Evolutionary conservation across 1,284 basidiomycete species (phyloP).

Genomic region (Laetiporus sulphureus): DNA sequence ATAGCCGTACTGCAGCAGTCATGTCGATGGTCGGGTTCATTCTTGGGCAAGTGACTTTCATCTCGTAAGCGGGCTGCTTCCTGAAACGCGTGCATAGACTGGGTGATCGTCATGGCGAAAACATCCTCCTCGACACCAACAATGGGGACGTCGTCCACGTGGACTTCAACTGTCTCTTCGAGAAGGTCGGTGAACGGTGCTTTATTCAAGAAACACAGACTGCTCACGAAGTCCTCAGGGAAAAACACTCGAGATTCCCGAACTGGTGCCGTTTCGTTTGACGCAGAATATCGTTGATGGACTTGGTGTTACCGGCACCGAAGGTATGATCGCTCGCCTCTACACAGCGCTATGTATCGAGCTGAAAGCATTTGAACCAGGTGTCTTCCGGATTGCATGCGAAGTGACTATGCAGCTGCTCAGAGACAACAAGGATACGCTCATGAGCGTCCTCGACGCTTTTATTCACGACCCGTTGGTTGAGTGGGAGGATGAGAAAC

Average conservation of each 20-base stretch:
- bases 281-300: constrained; percentile 95
- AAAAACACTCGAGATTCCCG: constrained; percentile 84
- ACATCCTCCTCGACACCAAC: constrained; percentile 88
- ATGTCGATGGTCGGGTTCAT: constrained; percentile 99
- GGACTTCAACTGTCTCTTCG: constrained; percentile 98
- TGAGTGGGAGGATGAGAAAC: constrained; percentile 86
- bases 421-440: constrained; percentile 86
- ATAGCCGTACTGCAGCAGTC: constrained; percentile 88
- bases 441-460: constrained; percentile 96
- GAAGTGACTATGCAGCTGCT: constrained; percentile 90
- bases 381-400: constrained; percentile 88
- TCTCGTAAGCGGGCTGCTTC: not conserved
- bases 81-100: constrained; percentile 46
- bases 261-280: constrained; percentile 92
- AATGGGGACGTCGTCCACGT: constrained; percentile 95
- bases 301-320: constrained; percentile 89
- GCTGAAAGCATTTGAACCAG: constrained; percentile 31
- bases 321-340: constrained; percentile 46
- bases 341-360: too few species aligned
- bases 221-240: constrained; percentile 44
- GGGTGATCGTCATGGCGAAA: constrained; percentile 97
- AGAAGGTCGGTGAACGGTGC: constrained; percentile 53
- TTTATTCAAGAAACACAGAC: not conserved
- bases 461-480: constrained; percentile 97
- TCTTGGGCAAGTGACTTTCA: constrained; percentile 63